Base-by-base conservation (phyloP, 306 rosid species). In the Cucumis hystrix region DNA sequence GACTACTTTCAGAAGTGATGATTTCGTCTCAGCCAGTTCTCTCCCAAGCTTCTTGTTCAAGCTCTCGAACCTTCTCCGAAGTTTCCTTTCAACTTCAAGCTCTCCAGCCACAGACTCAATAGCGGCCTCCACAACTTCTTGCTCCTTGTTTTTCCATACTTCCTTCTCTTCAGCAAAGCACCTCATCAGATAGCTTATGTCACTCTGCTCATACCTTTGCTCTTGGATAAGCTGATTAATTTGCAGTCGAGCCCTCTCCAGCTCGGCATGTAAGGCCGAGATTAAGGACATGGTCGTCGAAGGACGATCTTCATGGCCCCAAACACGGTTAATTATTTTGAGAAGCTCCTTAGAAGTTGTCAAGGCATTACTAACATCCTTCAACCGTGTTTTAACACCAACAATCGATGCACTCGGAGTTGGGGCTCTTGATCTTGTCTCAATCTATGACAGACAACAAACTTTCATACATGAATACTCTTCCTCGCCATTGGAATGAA, bases 151-250 rank as follows among this genome's bases (percentile, higher is more conserved):
- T 82, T 91, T 89, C 99, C 99, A 92, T 33, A 92, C 88, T 10
- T 96, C 97, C 82, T 92, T 92, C 88, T 96, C 99, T 77, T 96
- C 98, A 57, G 98, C 90, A 82, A 89, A 89, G 77, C 94, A 89
- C 89, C 91, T 91, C 89, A 96, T 88, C 83, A 96, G 86, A 75
- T 89, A 89, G 87, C 79, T 85, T 59, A 96, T 86, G 83, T 92
- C 98, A 28, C 83, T 88, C 79, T 88, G 95, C 70, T 95, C 93
- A 0, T 88, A 87, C 56, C 96, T 88, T 65, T 96, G 99, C 56
- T 88, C 99, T 49, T 96, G 99, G 79, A 96, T 92, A 57, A 87
- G 88, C 77, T 96, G 98, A 83, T 96, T 96, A 82, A 89, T 91
- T 89, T 87, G 98, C 79, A 91, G 81, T 41, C 98, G 91, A 78